These are phyloP conservation scores for Kwoniella bestiolae DNA, from an alignment of 768 basidiomycete species.

Conservation along the genomic window DNA sequence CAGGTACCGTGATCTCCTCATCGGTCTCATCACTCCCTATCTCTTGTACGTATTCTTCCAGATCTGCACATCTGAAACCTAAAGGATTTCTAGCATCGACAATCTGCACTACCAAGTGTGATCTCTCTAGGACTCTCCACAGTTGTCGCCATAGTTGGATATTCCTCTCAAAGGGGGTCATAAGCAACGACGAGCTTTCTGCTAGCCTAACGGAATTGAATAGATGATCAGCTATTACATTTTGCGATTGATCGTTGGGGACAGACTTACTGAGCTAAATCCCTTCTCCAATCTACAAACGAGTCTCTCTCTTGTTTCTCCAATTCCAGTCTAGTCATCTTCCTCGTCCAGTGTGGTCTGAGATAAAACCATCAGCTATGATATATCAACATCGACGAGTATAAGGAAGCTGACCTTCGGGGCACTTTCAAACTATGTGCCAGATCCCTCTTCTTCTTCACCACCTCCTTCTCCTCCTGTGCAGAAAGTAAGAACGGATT, in stretches of 20 bases:
- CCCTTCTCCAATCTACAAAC: constrained; percentile 91
- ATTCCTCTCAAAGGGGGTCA: constrained; percentile 98
- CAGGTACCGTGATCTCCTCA: constrained; percentile 75
- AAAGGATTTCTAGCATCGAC: constrained; percentile 96
- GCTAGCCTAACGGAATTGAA: constrained; percentile 67
- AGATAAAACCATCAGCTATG: background rate
- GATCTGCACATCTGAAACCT: constrained; percentile 88
- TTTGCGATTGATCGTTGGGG: background rate
- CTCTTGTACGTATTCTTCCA: constrained; percentile 85
- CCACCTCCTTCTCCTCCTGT: constrained; percentile 75
- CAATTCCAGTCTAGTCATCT: constrained; percentile 74
- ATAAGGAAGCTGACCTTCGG: constrained; percentile 61
- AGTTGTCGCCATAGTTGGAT: constrained; percentile 98
- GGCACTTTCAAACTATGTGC: constrained; percentile 80
- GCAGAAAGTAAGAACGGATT: constrained; percentile 86
- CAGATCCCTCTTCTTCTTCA: constrained; percentile 75
- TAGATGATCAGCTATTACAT: background rate
- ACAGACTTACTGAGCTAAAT: constrained; percentile 77
- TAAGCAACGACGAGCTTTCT: constrained; percentile 78
- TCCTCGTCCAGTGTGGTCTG: constrained; percentile 83
- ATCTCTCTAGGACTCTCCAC: constrained; percentile 95
- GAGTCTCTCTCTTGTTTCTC: constrained; percentile 87
- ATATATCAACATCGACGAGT: too few relatives aligned
- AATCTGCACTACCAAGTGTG: constrained; percentile 94
- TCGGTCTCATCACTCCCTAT: constrained; percentile 42